These are phyloP conservation scores for Atkinsonella hypoxylon DNA, from an alignment of 2,329 filamentous ascomycete genomes.

Conservation along the genomic window DNA sequence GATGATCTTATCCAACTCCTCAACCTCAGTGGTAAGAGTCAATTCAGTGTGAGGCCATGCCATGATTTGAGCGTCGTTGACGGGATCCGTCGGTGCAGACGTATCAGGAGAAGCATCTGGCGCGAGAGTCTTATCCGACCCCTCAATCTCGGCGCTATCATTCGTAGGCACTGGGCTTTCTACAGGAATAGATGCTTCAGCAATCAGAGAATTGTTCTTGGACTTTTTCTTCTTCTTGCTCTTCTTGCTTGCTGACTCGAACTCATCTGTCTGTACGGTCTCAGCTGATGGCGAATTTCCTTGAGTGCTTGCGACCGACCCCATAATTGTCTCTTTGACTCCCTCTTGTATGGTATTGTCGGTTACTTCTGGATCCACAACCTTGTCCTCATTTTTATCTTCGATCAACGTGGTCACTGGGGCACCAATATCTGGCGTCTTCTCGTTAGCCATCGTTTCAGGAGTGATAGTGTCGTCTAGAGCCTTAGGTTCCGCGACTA, in stretches of 20 bases:
- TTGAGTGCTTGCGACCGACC: neutral
- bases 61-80: neutral
- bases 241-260: constrained; percentile 8
- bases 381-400: neutral
- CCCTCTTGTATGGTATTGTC: neutral
- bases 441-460: neutral
- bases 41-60: neutral
- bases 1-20: neutral
- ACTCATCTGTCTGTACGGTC: neutral
- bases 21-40: neutral
- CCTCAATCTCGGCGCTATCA: neutral
- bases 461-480: neutral
- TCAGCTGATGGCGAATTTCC: neutral
- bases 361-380: neutral
- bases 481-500: neutral
- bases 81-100: neutral
- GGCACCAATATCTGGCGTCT: neutral
- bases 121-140: neutral
- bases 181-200: neutral
- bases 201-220: neutral
- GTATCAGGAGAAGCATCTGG: neutral
- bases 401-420: neutral
- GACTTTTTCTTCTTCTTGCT: constrained; percentile 9
- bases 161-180: neutral
- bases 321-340: neutral